Evolutionary conservation across 768 basidiomycete species (phyloP), one percentile per base, ranked within the genome.

Genomic region (Tephrocybe sp.): DNA sequence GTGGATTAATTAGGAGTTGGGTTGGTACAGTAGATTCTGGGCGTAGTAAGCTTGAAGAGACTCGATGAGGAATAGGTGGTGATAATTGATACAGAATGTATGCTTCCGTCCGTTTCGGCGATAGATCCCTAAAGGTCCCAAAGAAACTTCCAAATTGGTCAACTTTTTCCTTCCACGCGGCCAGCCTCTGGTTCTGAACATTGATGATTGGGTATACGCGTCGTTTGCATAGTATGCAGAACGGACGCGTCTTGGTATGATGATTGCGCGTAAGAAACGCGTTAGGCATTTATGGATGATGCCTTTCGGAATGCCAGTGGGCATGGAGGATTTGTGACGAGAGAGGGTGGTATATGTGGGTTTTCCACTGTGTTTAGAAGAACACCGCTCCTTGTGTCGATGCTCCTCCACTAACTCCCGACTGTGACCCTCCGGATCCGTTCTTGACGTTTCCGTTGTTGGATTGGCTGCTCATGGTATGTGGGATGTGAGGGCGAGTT

Each of bases 301-400:
- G 34, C 29, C 29, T 30, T 7, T 30, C 12, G 44, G n/a, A n/a
- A n/a, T n/a, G n/a, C n/a, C n/a, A n/a, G n/a, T n/a, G n/a, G n/a
- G n/a, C n/a, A n/a, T n/a, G n/a, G n/a, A n/a, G n/a, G n/a, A n/a
- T n/a, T n/a, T n/a, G n/a, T n/a, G n/a, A 15, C 11, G 42, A 30
- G 24, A 9, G 13, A 29, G 33, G 10, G 24, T 9, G 33, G 34
- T 42, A n/a, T 42, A 27, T 51, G 58, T 55, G 52, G 52, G 45
- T 31, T 36, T 46, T 42, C 54, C 42, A 50, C 47, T 47, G n/a
- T 44, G 57, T 67, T 72, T 64, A 85, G 70, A 85, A 85, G 69
- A 85, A 83, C 29, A 80, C 75, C 41, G 83, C 72, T 37, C 76
- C 82, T 23, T 69, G 74, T 15, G 72, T 64, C 33, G 75, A 70